Evolutionary conservation across 306 rosid genomes (phyloP), one percentile per base, ranked within the genome.

Genomic region (Prunus salicina): DNA sequence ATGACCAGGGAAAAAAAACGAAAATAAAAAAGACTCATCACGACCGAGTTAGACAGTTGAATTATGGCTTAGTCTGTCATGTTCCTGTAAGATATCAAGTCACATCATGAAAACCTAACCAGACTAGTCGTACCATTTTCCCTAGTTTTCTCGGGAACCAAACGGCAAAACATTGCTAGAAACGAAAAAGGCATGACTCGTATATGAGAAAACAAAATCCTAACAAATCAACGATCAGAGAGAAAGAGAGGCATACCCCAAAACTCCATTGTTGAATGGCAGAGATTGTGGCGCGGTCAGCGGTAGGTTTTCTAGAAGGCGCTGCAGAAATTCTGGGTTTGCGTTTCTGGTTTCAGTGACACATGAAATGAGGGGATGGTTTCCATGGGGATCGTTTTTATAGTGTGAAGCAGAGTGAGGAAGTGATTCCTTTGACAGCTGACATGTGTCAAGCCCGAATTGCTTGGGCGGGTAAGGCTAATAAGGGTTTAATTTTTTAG

Each of bases 241-340:
- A 28, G 52, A 76, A 27, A 57, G 34, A 64, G 25, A 61, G 15
- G 49, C 30, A 72, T 78, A 88, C 89, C 92, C 89, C 92, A 88
- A 69, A 83, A 88, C 88, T 74, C 82, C 86, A 81, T 73, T 81
- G 78, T 3, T 28, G 73, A 75, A 50, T 15, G 55, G 69, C 64
- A 65, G 78, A 61, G 79, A 52, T 71, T 57, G 32, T 6, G 61
- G 60, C 45, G 41, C 10, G 12, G 53, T 19, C 15, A 32, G 77
- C 24, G 43, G 27, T 65, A 66, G 73, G 74, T 56, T 30, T 56
- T 34, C 64, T 2, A 77, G 38, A 66, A 76, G 47, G 56, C n/a
- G n/a, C 46, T 43, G 8, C 12, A 3, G 69, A 46, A 18, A 15
- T 58, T 60, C 49, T 15, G 55, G 19, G 8, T 22, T 22, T 2